A percentile compares a stretch with the other conserved stretches of the same genome.
Evolutionary conservation across 768 basidiomycete genomes (phyloP).

Genomic region (Daedalea quercina): DNA sequence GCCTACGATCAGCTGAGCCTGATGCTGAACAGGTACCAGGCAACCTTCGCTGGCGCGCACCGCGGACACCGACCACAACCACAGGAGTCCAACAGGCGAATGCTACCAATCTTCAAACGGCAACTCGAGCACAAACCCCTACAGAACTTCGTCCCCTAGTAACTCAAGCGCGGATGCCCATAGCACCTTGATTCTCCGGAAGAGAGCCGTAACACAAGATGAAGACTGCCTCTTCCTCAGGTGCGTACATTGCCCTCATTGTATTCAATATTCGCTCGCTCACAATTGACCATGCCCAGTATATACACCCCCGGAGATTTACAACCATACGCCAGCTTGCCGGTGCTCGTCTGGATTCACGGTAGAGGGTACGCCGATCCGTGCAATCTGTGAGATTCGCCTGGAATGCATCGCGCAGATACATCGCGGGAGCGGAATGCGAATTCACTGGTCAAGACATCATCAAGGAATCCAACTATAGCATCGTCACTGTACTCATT

Average conservation of each 20-base stretch:
- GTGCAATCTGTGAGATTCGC: background rate
- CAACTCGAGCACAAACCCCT: background rate
- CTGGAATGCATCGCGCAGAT: background rate
- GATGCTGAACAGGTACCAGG: background rate
- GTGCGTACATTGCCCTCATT: background rate
- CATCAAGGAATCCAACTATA: background rate
- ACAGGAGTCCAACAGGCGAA: background rate
- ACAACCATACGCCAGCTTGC: background rate
- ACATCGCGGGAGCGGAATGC: background rate
- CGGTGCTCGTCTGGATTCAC: background rate
- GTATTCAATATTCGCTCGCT: background rate
- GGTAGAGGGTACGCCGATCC: background rate
- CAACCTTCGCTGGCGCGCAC: background rate
- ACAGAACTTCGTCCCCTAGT: background rate
- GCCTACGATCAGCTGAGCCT: background rate
- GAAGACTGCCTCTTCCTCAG: background rate
- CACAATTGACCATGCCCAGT: background rate
- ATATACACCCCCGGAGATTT: background rate
- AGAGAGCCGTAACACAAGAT: background rate
- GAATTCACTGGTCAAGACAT: background rate
- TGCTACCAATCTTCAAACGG: background rate
- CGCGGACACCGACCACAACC: background rate
- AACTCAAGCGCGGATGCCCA: background rate
- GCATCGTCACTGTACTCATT: background rate
- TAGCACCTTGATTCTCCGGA: background rate